phyloP scores from a whole-genome alignment of 2,329 filamentous ascomycete species.

The Colletotrichum limetticola region DNA sequence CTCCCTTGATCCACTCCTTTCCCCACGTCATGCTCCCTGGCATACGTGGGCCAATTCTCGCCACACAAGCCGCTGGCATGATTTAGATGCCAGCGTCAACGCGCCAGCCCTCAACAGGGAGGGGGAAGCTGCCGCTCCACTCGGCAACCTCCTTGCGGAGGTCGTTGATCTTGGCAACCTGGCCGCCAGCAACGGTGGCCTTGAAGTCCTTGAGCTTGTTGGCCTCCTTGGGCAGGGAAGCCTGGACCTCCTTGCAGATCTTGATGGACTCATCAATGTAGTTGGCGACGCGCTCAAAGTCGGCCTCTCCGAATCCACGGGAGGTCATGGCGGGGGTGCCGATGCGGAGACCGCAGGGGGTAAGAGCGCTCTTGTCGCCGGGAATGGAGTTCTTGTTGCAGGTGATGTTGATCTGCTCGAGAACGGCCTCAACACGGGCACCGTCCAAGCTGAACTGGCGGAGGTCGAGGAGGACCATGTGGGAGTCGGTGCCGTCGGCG shows the following conservation, averaged over 20 bases:
- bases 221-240: slow-evolving; percentile 87
- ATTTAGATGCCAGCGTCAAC: slow-evolving; percentile 67
- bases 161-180: slow-evolving; percentile 82
- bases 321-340: slow-evolving; percentile 98
- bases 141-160: slow-evolving; percentile 89
- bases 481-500: slow-evolving; percentile 94
- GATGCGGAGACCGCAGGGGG: slow-evolving; percentile 93
- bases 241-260: slow-evolving; percentile 90
- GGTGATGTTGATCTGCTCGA: slow-evolving; percentile 98
- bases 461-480: slow-evolving; percentile 96
- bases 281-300: slow-evolving; percentile 88
- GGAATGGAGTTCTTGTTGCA: slow-evolving; percentile 99
- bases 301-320: slow-evolving; percentile 90
- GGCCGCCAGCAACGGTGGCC: slow-evolving; percentile 83
- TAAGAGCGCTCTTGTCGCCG: slow-evolving; percentile 96
- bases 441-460: slow-evolving; percentile 89
- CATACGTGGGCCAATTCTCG: background rate
- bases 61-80: slow-evolving; percentile 14
- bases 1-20: background rate
- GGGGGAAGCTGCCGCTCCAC: slow-evolving; percentile 92
- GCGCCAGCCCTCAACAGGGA: slow-evolving; percentile 83
- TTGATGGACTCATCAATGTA: slow-evolving; percentile 94
- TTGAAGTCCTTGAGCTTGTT: slow-evolving; percentile 99
- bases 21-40: slow-evolving; percentile 5
- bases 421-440: slow-evolving; percentile 92